Conservation (phyloP, 345 rosid genomes). For the Balakata baccata region DNA sequence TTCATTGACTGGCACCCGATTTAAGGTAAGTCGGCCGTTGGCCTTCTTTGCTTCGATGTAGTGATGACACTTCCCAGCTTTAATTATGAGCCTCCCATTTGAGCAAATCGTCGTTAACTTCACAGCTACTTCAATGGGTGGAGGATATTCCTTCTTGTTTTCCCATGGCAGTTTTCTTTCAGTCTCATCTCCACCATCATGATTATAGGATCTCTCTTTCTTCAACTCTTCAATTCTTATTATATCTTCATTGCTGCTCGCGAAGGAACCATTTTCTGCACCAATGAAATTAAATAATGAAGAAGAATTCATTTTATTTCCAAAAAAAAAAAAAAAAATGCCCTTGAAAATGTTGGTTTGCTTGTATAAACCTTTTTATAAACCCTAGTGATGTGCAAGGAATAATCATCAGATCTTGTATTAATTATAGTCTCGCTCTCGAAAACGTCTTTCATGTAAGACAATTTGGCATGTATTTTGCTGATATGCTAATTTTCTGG, state of each 20-base stretch:
- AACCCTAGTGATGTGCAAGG: too few species aligned
- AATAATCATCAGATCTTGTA: too few species aligned
- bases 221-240: neutral
- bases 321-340: too few species aligned
- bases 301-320: too few species aligned
- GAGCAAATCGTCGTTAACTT: slow-evolving; percentile 25
- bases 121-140: slow-evolving; percentile 28
- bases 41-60: slow-evolving; percentile 35
- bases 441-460: too few species aligned
- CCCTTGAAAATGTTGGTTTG: too few species aligned
- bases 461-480: too few species aligned
- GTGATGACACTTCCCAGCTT: slow-evolving; percentile 38
- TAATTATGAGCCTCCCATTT: slow-evolving; percentile 40
- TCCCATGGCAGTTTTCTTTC: neutral
- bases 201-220: neutral
- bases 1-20: slow-evolving; percentile 26
- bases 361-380: too few species aligned
- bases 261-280: neutral
- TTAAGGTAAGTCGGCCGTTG: slow-evolving; percentile 35
- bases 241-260: neutral
- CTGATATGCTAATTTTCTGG: too few species aligned
- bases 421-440: too few species aligned
- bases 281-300: neutral
- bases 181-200: neutral
- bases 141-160: neutral